Evolutionary conservation across 805 yeast species (phyloP).

Genomic region (Zygoascus tannicola): DNA sequence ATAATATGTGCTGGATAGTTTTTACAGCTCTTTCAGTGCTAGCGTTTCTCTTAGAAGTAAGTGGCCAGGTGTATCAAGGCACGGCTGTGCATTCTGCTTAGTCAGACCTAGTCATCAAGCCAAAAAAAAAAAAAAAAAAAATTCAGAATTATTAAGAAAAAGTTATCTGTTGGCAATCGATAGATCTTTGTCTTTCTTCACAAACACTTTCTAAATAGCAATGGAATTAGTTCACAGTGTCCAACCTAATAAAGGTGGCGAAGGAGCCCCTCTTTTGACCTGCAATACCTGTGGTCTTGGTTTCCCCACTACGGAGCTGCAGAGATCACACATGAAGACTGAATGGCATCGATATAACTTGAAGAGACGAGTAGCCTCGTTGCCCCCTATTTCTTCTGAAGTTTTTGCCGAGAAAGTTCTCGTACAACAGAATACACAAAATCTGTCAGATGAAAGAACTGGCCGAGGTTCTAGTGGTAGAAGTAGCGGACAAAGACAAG

Average conservation of each 20-base stretch:
- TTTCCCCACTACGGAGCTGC: conserved; percentile 74
- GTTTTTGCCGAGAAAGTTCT: conserved; percentile 62
- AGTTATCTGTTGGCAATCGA: too few species aligned
- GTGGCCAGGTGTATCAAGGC: too few species aligned
- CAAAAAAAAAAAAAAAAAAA: too few species aligned
- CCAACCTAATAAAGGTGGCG: conserved; percentile 12
- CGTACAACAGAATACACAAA: conserved; percentile 25
- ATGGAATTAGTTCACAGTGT: conserved; percentile 14
- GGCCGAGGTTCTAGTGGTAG: conserved; percentile 20
- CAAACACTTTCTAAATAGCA: neutral
- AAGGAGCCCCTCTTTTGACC: conserved; percentile 38
- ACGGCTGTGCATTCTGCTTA: too few species aligned
- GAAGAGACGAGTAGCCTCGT: conserved; percentile 81
- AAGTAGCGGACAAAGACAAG: conserved; percentile 23
- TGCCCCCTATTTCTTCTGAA: conserved; percentile 64
- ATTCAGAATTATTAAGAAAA: too few species aligned
- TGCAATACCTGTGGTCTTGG: conserved; percentile 85
- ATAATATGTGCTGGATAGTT: too few species aligned
- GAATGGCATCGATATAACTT: conserved; percentile 98
- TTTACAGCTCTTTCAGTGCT: too few species aligned
- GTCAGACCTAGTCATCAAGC: too few species aligned
- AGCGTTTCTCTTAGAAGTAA: too few species aligned
- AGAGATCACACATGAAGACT: conserved; percentile 89
- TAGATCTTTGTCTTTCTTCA: neutral
- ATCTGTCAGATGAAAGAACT: conserved; percentile 13